Evolutionary conservation across 2,329 filamentous ascomycete species (phyloP).

Genomic region (Fusarium agapanthi): DNA sequence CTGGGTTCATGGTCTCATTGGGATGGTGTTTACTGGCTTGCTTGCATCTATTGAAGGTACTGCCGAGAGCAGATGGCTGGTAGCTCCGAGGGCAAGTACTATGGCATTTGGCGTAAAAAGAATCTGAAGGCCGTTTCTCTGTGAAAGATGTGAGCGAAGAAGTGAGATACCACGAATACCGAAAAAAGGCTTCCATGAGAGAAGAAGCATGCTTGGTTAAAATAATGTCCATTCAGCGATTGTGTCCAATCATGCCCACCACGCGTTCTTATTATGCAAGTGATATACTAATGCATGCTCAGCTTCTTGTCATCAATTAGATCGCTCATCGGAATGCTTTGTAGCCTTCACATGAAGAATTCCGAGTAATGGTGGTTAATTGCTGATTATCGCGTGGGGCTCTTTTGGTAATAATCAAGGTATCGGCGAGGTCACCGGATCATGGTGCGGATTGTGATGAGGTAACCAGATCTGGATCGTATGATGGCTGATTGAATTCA

Average conservation of each 20-base stretch:
- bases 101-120: slow-evolving; percentile 59
- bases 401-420: not conserved
- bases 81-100: slow-evolving; percentile 60
- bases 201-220: slow-evolving; percentile 34
- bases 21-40: slow-evolving; percentile 71
- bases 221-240: slow-evolving; percentile 31
- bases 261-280: not conserved
- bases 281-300: not conserved
- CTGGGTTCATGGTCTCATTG: slow-evolving; percentile 64
- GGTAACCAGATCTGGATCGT: slow-evolving; percentile 13
- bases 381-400: not conserved
- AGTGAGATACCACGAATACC: slow-evolving; percentile 42
- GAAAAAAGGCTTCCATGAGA: slow-evolving; percentile 33
- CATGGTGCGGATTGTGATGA: not conserved
- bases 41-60: slow-evolving; percentile 68
- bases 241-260: not conserved
- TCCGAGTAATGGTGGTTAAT: not conserved
- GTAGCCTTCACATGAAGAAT: not conserved
- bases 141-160: slow-evolving; percentile 40
- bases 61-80: slow-evolving; percentile 57
- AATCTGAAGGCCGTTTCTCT: slow-evolving; percentile 45
- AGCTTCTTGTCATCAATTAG: not conserved
- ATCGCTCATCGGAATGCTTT: not conserved
- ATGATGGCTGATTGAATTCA: slow-evolving; percentile 9
- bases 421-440: slow-evolving; percentile 5